phyloP scores from a whole-genome alignment of 2,329 filamentous ascomycete genomes.

The Monilinia fructigena region DNA sequence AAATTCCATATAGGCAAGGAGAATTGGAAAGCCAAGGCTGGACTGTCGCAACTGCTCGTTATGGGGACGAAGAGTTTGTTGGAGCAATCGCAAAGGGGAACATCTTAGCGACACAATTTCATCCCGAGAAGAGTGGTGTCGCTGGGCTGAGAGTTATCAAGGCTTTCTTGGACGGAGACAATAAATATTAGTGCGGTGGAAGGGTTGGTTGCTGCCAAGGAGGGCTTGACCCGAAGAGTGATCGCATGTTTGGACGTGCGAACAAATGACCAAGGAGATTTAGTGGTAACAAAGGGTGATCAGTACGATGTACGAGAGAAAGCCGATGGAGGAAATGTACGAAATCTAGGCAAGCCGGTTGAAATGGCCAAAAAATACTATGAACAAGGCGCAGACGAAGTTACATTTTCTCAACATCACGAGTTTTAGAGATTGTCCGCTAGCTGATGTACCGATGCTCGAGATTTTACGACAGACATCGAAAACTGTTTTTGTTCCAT shows the following conservation, averaged over 20 bases:
- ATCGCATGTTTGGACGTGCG: conserved; percentile 97
- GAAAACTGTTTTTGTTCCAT: conserved; percentile 88
- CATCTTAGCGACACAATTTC: conserved; percentile 90
- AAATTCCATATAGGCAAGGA: conserved; percentile 70
- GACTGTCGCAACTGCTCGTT: conserved; percentile 86
- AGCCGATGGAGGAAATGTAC: conserved; percentile 62
- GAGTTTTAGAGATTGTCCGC: conserved; percentile 90
- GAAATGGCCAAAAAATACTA: conserved; percentile 94
- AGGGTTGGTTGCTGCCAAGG: conserved; percentile 40
- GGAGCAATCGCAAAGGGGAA: conserved; percentile 85
- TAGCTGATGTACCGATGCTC: conserved; percentile 92
- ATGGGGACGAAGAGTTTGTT: conserved; percentile 86
- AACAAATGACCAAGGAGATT: conserved; percentile 87
- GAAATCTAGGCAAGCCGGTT: conserved; percentile 95
- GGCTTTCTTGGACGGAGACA: conserved; percentile 76
- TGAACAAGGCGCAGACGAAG: conserved; percentile 92
- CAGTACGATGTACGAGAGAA: conserved; percentile 98
- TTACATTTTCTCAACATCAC: conserved; percentile 99
- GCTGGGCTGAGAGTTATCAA: conserved; percentile 82
- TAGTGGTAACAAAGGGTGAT: conserved; percentile 97
- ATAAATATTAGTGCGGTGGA: conserved; percentile 41
- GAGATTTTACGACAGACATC: conserved; percentile 86
- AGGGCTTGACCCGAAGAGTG: conserved; percentile 85
- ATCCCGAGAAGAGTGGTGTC: conserved; percentile 93
- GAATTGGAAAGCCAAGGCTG: conserved; percentile 79